These are phyloP conservation scores for Dioszegia hungarica DNA, from an alignment of 768 basidiomycete species.

Conservation along the genomic window DNA sequence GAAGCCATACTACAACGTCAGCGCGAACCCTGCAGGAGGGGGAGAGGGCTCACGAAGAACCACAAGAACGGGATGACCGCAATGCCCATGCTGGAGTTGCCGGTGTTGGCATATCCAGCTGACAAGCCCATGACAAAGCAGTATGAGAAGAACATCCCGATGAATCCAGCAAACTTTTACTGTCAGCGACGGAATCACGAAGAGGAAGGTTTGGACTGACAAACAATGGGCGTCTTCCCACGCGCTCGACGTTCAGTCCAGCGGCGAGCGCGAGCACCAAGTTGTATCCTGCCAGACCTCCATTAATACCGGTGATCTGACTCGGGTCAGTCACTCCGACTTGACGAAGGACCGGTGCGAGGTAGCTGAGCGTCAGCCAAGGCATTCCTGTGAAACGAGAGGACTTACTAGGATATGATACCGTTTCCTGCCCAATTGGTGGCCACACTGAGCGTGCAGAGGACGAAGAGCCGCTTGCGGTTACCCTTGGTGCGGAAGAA, in stretches of 20 bases:
- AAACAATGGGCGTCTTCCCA: slow-evolving; percentile 33
- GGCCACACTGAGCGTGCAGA: slow-evolving; percentile 20
- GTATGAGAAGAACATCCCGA: slow-evolving; percentile 23
- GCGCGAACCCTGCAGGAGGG: neutral
- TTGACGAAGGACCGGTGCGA: slow-evolving; percentile 34
- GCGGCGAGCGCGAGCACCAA: slow-evolving; percentile 16
- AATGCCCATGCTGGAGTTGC: slow-evolving; percentile 18
- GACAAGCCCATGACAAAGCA: slow-evolving; percentile 28
- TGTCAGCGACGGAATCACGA: neutral
- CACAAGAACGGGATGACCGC: slow-evolving; percentile 31
- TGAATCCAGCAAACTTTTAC: slow-evolving; percentile 13
- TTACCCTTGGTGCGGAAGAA: slow-evolving; percentile 29
- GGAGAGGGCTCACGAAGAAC: slow-evolving; percentile 15
- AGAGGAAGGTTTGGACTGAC: neutral
- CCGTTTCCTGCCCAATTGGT: slow-evolving; percentile 37
- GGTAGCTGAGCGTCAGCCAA: slow-evolving; percentile 21
- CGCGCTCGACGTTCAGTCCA: slow-evolving; percentile 27
- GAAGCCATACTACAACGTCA: neutral
- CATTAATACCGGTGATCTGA: slow-evolving; percentile 38
- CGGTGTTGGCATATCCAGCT: slow-evolving; percentile 26
- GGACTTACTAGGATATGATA: slow-evolving; percentile 28
- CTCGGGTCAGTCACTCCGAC: slow-evolving; percentile 33
- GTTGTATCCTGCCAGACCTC: slow-evolving; percentile 29
- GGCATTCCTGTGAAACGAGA: neutral
- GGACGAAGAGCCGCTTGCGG: slow-evolving; percentile 21